A percentile compares a stretch with the other conserved stretches of the same genome.
Conservation (phyloP, 176 grass and related monocot genomes). For the Pontederia paniculata region DNA sequence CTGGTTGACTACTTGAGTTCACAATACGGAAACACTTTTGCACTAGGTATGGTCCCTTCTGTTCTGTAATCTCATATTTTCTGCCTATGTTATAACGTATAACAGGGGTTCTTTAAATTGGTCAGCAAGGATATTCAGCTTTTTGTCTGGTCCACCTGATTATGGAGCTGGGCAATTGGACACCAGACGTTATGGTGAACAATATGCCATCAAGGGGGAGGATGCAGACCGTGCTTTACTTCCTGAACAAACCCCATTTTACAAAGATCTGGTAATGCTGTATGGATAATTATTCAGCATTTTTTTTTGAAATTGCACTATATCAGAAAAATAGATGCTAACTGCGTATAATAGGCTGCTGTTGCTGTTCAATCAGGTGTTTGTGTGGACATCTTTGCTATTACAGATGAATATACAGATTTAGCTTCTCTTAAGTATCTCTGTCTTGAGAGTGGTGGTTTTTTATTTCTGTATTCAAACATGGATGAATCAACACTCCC, state of each 20-base stretch:
- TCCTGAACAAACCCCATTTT: slow-evolving; percentile 91
- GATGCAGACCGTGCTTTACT: slow-evolving; percentile 76
- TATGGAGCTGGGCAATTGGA: slow-evolving; percentile 88
- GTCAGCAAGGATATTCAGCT: slow-evolving; percentile 87
- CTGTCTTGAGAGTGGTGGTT: slow-evolving; percentile 93
- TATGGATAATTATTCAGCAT: not conserved
- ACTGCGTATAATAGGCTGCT: slow-evolving; percentile 49
- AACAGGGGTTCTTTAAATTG: slow-evolving; percentile 30
- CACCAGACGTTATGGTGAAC: slow-evolving; percentile 86
- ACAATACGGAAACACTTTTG: slow-evolving; percentile 87
- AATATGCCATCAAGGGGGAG: slow-evolving; percentile 87
- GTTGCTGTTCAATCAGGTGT: slow-evolving; percentile 93
- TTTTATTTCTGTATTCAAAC: slow-evolving; percentile 76
- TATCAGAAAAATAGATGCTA: slow-evolving; percentile 13
- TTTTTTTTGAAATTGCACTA: not conserved
- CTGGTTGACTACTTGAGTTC: slow-evolving; percentile 81
- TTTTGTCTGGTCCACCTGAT: slow-evolving; percentile 93
- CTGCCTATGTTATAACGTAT: not conserved
- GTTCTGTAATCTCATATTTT: not conserved
- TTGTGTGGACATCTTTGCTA: slow-evolving; percentile 89
- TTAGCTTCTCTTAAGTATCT: slow-evolving; percentile 95
- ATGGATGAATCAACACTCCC: slow-evolving; percentile 90
- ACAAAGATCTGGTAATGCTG: slow-evolving; percentile 74
- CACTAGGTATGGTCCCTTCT: slow-evolving; percentile 49
- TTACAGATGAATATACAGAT: slow-evolving; percentile 94